Percentiles rank a stretch among this genome's conserved stretches.
Conservation (phyloP, 2,329 filamentous ascomycete species). For the Fusarium sp. region DNA sequence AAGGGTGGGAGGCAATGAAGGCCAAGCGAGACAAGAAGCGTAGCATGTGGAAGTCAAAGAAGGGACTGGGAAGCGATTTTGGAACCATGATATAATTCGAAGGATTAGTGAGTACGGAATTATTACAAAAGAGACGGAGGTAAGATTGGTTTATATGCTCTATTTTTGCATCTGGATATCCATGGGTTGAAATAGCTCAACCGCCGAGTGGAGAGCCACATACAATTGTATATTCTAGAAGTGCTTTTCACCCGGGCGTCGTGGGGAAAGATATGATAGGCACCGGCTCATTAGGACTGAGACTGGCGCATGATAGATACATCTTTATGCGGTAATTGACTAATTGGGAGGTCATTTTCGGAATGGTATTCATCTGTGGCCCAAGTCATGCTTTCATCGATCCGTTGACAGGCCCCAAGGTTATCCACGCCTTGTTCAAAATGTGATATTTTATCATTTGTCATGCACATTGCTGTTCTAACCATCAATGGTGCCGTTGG, state of each 20-base stretch:
- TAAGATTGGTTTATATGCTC: conserved; percentile 43
- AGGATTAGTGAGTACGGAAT: conserved; percentile 17
- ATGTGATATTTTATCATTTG: conserved; percentile 10
- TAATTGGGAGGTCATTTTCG: conserved; percentile 40
- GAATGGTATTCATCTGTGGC: conserved; percentile 1
- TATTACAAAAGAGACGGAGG: conserved; percentile 36
- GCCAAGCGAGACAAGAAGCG: conserved; percentile 75
- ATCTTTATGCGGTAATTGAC: conserved; percentile 45
- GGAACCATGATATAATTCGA: conserved; percentile 56
- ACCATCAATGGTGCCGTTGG: conserved; percentile 70
- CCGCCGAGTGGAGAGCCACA: conserved; percentile 23
- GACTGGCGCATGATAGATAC: conserved; percentile 46
- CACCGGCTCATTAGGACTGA: conserved; percentile 38
- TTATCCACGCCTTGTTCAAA: background rate
- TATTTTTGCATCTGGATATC: conserved; percentile 43
- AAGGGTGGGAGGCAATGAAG: conserved; percentile 77
- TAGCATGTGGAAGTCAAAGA: conserved; percentile 72
- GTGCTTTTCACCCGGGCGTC: conserved; percentile 43
- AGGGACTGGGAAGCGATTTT: conserved; percentile 60
- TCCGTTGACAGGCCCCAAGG: background rate
- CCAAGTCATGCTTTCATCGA: conserved; percentile 4
- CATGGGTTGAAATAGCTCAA: conserved; percentile 35
- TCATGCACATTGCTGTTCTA: conserved; percentile 28
- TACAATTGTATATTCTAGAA: conserved; percentile 46
- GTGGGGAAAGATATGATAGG: conserved; percentile 41